These are phyloP conservation scores for Orbilia oligospora DNA, from an alignment of 2,329 filamentous ascomycete species.

Conservation along the genomic window DNA sequence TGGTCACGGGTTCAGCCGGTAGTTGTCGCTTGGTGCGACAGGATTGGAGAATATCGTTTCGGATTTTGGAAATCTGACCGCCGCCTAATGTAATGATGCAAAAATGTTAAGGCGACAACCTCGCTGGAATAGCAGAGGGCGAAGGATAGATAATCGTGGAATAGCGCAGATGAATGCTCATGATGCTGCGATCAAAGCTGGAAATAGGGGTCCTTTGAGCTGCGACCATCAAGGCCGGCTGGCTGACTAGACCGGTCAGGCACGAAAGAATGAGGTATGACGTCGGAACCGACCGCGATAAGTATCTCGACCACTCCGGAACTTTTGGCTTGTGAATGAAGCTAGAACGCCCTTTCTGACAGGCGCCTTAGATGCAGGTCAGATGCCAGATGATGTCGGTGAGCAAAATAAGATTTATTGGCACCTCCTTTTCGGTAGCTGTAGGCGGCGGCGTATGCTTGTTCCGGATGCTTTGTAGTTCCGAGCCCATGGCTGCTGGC, in stretches of 20 bases:
- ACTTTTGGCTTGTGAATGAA: conserved; percentile 40
- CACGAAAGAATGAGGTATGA: conserved; percentile 44
- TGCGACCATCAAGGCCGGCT: conserved; percentile 36
- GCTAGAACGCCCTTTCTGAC: conserved; percentile 16
- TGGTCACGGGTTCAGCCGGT: conserved; percentile 1
- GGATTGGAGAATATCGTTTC: background rate
- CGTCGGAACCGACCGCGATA: conserved; percentile 45
- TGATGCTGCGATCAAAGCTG: conserved; percentile 33
- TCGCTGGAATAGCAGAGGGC: conserved; percentile 29
- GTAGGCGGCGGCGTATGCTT: conserved; percentile 24
- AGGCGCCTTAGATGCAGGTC: conserved; percentile 35
- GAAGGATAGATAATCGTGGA: conserved; percentile 16
- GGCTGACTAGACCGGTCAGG: conserved; percentile 18
- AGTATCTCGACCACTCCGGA: background rate
- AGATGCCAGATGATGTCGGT: conserved; percentile 40
- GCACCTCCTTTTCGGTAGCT: conserved; percentile 37
- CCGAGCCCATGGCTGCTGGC: conserved; percentile 11
- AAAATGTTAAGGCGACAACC: conserved; percentile 28
- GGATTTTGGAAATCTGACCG: conserved; percentile 5
- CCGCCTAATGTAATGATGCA: background rate
- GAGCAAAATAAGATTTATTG: conserved; percentile 29
- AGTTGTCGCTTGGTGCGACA: background rate
- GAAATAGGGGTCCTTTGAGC: conserved; percentile 16
- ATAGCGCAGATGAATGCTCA: conserved; percentile 35
- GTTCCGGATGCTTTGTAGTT: conserved; percentile 30